Percentiles rank a stretch among this genome's conserved stretches.
Conservation (phyloP, 1,284 basidiomycete genomes). For the Lignosus rhinocerotis region DNA sequence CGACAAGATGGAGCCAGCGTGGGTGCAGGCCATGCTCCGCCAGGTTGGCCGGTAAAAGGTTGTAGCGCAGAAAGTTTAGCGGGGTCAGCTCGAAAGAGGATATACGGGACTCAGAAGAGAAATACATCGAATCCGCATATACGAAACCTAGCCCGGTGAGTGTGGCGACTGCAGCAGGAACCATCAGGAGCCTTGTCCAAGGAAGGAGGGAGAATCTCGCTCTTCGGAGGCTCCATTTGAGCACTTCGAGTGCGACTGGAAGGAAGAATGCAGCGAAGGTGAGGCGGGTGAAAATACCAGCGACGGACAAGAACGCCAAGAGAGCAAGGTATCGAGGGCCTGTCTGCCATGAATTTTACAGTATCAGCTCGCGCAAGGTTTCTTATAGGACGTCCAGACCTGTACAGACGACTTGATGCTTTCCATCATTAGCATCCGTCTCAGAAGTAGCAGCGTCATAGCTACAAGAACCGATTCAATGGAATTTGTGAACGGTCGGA, state of each 20-base stretch:
- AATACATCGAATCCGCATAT: slow-evolving; percentile 30
- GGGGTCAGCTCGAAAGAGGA: slow-evolving; percentile 34
- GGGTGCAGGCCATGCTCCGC: slow-evolving; percentile 43
- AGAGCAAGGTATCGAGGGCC: slow-evolving; percentile 23
- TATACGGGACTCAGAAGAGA: slow-evolving; percentile 23
- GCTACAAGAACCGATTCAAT: slow-evolving; percentile 38
- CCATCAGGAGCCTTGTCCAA: slow-evolving; percentile 17
- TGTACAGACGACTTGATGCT: not conserved
- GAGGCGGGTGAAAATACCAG: too few relatives aligned
- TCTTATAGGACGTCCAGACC: not conserved
- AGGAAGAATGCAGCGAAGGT: too few relatives aligned
- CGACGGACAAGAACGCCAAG: slow-evolving; percentile 22
- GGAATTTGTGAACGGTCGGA: slow-evolving; percentile 43
- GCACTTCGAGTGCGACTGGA: slow-evolving; percentile 32
- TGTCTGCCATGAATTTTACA: not conserved
- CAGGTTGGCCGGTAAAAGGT: slow-evolving; percentile 37
- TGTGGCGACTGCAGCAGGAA: slow-evolving; percentile 22
- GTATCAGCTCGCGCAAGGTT: not conserved
- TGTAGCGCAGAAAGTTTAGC: slow-evolving; percentile 42
- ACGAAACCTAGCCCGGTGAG: slow-evolving; percentile 24
- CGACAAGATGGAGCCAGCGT: slow-evolving; percentile 40
- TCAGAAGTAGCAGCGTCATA: slow-evolving; percentile 28
- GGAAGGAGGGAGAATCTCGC: slow-evolving; percentile 7
- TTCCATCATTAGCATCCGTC: slow-evolving; percentile 11
- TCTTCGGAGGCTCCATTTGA: slow-evolving; percentile 24